These are phyloP conservation scores for Collybiopsis confluens DNA, from an alignment of 768 basidiomycete genomes.

Conservation along the genomic window DNA sequence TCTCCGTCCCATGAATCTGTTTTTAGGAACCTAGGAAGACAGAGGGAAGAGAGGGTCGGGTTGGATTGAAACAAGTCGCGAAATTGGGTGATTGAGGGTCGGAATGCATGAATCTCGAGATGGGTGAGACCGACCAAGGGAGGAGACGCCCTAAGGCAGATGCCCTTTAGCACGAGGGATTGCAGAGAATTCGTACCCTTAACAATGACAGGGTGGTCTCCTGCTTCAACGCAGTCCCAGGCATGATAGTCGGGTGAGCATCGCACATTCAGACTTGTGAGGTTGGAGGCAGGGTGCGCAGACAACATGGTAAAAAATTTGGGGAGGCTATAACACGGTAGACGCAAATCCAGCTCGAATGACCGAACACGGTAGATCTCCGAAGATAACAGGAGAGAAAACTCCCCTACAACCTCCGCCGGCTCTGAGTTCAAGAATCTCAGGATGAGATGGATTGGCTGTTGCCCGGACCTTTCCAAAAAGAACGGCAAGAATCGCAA, in stretches of 20 bases:
- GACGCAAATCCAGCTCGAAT: not conserved
- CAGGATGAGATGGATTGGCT: slow-evolving; percentile 18
- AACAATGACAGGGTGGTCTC: not conserved
- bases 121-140: slow-evolving; percentile 11
- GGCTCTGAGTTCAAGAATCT: slow-evolving; percentile 3
- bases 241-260: not conserved
- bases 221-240: not conserved
- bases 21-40: slow-evolving; percentile 12
- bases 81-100: slow-evolving; percentile 12
- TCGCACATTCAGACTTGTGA: not conserved
- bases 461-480: slow-evolving; percentile 23
- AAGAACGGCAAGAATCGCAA: slow-evolving; percentile 14
- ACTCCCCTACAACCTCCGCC: not conserved
- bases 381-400: not conserved
- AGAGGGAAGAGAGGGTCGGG: slow-evolving; percentile 9
- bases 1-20: not conserved
- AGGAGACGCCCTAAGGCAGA: slow-evolving; percentile 6
- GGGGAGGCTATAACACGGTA: not conserved
- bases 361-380: not conserved
- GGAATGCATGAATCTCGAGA: slow-evolving; percentile 16
- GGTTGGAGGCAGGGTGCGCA: not conserved
- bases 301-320: not conserved
- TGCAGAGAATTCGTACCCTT: slow-evolving; percentile 4
- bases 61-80: slow-evolving; percentile 14
- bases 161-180: slow-evolving; percentile 14